Evolutionary conservation across 164 flowering plant species (phyloP).

Genomic region (Macadamia integrifolia): DNA sequence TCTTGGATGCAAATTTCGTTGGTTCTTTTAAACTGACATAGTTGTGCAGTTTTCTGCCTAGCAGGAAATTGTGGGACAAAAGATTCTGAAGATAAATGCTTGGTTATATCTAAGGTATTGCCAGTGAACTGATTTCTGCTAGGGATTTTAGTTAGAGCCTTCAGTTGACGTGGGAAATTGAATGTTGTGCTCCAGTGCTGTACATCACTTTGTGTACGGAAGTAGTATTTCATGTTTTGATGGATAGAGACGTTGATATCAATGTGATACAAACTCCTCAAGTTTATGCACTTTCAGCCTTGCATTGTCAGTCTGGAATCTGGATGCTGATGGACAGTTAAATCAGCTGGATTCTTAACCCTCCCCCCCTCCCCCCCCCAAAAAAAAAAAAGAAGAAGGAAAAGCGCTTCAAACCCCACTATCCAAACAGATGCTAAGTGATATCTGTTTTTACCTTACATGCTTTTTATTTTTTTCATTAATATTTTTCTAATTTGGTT

Average conservation of each 20-base stretch:
- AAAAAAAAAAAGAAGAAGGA: too few species aligned
- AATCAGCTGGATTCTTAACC: too few species aligned
- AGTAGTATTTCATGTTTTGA: too few species aligned
- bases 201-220: too few species aligned
- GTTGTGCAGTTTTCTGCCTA: neutral
- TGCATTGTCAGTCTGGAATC: too few species aligned
- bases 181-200: neutral
- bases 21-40: neutral
- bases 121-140: neutral
- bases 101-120: constrained; percentile 16
- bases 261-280: too few species aligned
- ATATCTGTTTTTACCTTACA: neutral
- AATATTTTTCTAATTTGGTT: neutral
- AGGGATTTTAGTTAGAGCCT: neutral
- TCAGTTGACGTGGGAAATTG: neutral
- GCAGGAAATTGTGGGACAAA: constrained; percentile 11
- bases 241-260: too few species aligned
- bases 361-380: too few species aligned
- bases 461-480: neutral
- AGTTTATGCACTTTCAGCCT: too few species aligned
- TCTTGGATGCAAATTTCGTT: neutral
- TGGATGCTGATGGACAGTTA: too few species aligned
- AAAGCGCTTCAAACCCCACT: too few species aligned
- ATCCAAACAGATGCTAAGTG: too few species aligned
- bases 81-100: constrained; percentile 10